Percentiles rank a stretch among this genome's conserved stretches.
These are phyloP conservation scores for Fonsecaea pugnacius DNA, from an alignment of 2,329 filamentous ascomycete genomes.

Conservation along the genomic window DNA sequence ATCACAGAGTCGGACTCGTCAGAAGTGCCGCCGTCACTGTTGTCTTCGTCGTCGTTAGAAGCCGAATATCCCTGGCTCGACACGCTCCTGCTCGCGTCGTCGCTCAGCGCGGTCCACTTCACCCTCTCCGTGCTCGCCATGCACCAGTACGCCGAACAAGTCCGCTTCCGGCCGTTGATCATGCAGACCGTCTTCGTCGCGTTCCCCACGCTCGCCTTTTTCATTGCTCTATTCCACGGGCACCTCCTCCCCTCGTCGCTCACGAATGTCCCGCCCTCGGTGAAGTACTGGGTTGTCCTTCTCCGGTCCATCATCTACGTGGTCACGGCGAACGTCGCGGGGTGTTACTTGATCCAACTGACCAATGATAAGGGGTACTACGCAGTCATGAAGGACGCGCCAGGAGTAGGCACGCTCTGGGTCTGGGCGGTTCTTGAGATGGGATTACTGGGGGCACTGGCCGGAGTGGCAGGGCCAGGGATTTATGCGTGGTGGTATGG, in stretches of 20 bases:
- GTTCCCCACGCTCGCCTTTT: slow-evolving; percentile 49
- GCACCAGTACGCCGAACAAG: slow-evolving; percentile 51
- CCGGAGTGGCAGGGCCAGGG: slow-evolving; percentile 57
- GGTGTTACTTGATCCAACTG: slow-evolving; percentile 79
- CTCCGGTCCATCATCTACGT: slow-evolving; percentile 63
- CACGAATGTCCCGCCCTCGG: slow-evolving; percentile 5
- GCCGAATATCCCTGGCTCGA: slow-evolving; percentile 41
- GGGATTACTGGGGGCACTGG: slow-evolving; percentile 67
- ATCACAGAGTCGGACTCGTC: slow-evolving; percentile 10
- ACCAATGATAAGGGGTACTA: slow-evolving; percentile 82
- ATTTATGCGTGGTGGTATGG: slow-evolving; percentile 61
- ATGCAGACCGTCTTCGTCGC: slow-evolving; percentile 45
- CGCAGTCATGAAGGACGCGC: slow-evolving; percentile 87
- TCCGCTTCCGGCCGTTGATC: slow-evolving; percentile 34
- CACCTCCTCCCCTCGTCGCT: slow-evolving; percentile 46
- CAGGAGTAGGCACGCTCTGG: slow-evolving; percentile 88
- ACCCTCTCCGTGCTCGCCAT: slow-evolving; percentile 53
- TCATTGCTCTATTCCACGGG: slow-evolving; percentile 53
- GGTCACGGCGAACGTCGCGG: slow-evolving; percentile 61
- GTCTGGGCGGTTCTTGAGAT: slow-evolving; percentile 92
- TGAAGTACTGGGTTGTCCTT: slow-evolving; percentile 13
- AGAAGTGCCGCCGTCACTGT: not conserved
- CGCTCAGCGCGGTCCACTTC: slow-evolving; percentile 51
- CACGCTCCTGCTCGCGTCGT: slow-evolving; percentile 49
- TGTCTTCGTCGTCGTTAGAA: not conserved